phyloP scores from a whole-genome alignment of 1,284 basidiomycete species.

The Erythrobasidium hasegawianum region DNA sequence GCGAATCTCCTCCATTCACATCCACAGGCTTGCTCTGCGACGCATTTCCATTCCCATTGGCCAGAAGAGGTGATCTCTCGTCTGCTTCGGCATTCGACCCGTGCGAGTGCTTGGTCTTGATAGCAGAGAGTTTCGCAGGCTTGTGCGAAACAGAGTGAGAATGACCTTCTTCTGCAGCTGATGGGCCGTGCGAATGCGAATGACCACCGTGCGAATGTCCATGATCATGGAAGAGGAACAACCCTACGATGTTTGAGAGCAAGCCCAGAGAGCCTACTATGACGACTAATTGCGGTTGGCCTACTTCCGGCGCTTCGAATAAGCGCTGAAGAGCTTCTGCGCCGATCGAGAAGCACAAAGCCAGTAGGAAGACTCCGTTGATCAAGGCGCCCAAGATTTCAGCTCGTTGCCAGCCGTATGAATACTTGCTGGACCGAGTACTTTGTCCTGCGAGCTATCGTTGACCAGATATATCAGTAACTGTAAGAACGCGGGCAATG shows the following conservation, averaged over 20 bases:
- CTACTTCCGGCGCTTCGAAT: constrained; percentile 81
- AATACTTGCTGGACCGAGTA: constrained; percentile 61
- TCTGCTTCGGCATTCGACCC: neutral
- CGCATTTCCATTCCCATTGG: neutral
- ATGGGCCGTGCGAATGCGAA: constrained; percentile 15
- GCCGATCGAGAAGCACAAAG: constrained; percentile 92
- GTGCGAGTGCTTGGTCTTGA: constrained; percentile 9
- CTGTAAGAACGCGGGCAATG: too few species aligned
- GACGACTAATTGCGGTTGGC: constrained; percentile 80
- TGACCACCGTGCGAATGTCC: constrained; percentile 18
- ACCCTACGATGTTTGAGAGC: constrained; percentile 84
- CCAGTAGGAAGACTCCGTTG: constrained; percentile 93
- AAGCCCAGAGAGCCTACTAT: constrained; percentile 86
- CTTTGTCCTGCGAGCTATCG: constrained; percentile 39
- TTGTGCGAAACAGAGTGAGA: constrained; percentile 14
- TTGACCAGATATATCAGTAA: too few species aligned
- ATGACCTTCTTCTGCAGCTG: constrained; percentile 31
- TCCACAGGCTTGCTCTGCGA: neutral
- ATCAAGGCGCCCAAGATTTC: constrained; percentile 92
- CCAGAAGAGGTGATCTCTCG: constrained; percentile 41
- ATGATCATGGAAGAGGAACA: constrained; percentile 83
- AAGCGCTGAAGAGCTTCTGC: constrained; percentile 90
- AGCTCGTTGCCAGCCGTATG: constrained; percentile 95
- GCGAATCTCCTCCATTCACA: constrained; percentile 20
- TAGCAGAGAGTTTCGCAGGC: neutral